Conservation (phyloP, 2,329 filamentous ascomycete species). For the Xylariaceae sp. region DNA sequence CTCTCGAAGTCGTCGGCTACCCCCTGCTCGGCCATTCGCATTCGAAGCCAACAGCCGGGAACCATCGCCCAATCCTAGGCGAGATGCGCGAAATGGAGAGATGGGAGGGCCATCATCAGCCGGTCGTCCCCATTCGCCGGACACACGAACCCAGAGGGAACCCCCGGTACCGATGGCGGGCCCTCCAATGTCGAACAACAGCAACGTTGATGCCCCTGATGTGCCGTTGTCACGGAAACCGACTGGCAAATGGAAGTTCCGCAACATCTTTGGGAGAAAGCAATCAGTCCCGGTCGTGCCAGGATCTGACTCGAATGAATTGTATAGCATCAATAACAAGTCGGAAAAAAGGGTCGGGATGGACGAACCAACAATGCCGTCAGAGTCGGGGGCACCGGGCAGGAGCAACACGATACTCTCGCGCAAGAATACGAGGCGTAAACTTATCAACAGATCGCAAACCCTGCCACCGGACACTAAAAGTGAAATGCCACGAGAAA, state of each 20-base stretch:
- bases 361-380: constrained; percentile 13
- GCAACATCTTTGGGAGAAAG: constrained; percentile 49
- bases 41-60: constrained; percentile 35
- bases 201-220: constrained; percentile 21
- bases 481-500: constrained; percentile 12
- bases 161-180: constrained; percentile 10
- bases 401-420: constrained; percentile 36
- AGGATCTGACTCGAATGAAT: constrained; percentile 21
- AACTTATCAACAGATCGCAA: constrained; percentile 40
- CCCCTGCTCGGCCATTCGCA: constrained; percentile 29
- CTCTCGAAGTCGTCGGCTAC: constrained; percentile 38
- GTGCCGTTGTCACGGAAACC: constrained; percentile 39
- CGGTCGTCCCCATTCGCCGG: constrained; percentile 51
- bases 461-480: constrained; percentile 33
- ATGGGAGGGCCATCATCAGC: constrained; percentile 72
- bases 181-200: constrained; percentile 23
- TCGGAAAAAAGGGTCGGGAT: constrained; percentile 7
- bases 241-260: constrained; percentile 54
- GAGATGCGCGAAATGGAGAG: constrained; percentile 37
- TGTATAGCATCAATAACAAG: constrained; percentile 17
- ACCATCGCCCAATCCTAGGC: constrained; percentile 40
- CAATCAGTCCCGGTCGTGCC: constrained; percentile 17
- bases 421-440: constrained; percentile 35
- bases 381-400: constrained; percentile 21
- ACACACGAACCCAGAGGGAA: constrained; percentile 17